Conservation (phyloP, 2,329 filamentous ascomycete genomes). For the Aureobasidium zeae region DNA sequence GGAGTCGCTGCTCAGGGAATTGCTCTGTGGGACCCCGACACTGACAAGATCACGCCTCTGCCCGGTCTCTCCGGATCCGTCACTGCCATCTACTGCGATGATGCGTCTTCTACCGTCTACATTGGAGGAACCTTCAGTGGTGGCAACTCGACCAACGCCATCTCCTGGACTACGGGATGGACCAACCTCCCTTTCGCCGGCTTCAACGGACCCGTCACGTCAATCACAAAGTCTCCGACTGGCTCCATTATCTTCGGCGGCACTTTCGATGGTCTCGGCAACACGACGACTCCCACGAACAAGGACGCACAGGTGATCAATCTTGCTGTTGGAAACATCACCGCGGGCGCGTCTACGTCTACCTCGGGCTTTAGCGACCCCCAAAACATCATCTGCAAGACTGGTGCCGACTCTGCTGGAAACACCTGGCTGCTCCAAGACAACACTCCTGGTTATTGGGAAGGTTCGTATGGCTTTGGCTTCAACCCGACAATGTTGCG, state of each 20-base stretch:
- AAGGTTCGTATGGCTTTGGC: slow-evolving; percentile 69
- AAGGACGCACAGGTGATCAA: slow-evolving; percentile 76
- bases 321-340: slow-evolving; percentile 66
- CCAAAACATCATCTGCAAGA: slow-evolving; percentile 73
- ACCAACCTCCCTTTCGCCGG: slow-evolving; percentile 79
- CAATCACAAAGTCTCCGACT: slow-evolving; percentile 70
- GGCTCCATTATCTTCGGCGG: slow-evolving; percentile 90
- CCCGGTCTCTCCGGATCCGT: slow-evolving; percentile 77
- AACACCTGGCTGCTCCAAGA: slow-evolving; percentile 77
- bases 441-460: slow-evolving; percentile 68
- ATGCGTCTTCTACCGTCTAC: slow-evolving; percentile 68
- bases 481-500: slow-evolving; percentile 82
- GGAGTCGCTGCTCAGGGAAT: slow-evolving; percentile 64
- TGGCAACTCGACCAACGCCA: slow-evolving; percentile 77
- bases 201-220: slow-evolving; percentile 84
- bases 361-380: slow-evolving; percentile 63
- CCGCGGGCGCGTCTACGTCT: slow-evolving; percentile 53
- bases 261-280: slow-evolving; percentile 78
- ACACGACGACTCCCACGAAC: slow-evolving; percentile 57
- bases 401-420: slow-evolving; percentile 57
- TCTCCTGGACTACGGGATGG: slow-evolving; percentile 72
- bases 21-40: slow-evolving; percentile 69
- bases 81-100: slow-evolving; percentile 72
- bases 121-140: slow-evolving; percentile 79
- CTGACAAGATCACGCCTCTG: slow-evolving; percentile 60